Conservation (phyloP, 2,329 filamentous ascomycete species). For the Botrytis hyacinthi region DNA sequence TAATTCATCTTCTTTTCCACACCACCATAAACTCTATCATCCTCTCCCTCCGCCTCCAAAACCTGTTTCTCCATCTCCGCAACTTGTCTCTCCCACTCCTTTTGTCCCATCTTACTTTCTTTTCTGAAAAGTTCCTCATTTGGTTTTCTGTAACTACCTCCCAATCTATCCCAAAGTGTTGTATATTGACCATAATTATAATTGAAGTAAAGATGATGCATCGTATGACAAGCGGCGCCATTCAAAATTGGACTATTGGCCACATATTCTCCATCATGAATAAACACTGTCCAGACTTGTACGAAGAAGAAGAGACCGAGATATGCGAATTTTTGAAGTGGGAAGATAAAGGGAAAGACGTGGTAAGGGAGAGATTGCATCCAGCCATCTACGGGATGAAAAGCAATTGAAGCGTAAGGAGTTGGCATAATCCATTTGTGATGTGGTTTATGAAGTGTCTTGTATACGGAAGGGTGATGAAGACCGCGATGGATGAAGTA, state of each 20-base stretch:
- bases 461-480: constrained; percentile 80
- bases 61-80: constrained; percentile 66
- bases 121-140: constrained; percentile 81
- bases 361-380: constrained; percentile 89
- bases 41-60: constrained; percentile 49
- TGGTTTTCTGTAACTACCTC: constrained; percentile 82
- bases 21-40: constrained; percentile 36
- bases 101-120: constrained; percentile 79
- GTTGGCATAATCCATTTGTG: constrained; percentile 99
- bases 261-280: constrained; percentile 93
- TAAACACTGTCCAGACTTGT: constrained; percentile 96
- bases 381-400: constrained; percentile 92
- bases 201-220: constrained; percentile 86
- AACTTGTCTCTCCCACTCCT: constrained; percentile 78
- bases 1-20: constrained; percentile 27
- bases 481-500: constrained; percentile 89
- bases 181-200: constrained; percentile 96
- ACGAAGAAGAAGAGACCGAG: constrained; percentile 85
- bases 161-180: constrained; percentile 85
- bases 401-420: constrained; percentile 87
- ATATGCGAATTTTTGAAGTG: constrained; percentile 86
- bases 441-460: constrained; percentile 89
- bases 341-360: constrained; percentile 88
- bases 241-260: constrained; percentile 90
- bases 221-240: constrained; percentile 88